phyloP scores from a whole-genome alignment of 495 filamentous ascomycete genomes.

The Penicillium atrosanguineum region DNA sequence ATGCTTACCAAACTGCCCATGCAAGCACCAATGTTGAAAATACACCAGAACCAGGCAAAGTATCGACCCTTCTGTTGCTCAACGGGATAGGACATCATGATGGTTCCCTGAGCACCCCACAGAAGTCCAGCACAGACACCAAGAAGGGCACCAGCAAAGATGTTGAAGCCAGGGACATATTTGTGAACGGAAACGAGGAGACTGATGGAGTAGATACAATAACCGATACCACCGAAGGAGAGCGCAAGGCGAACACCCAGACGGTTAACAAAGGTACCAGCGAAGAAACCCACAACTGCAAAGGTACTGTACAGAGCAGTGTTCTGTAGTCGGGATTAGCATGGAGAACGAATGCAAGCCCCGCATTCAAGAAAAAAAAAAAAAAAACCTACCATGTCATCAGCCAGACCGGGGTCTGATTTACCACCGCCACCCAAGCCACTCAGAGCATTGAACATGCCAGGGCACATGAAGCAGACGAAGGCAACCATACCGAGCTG shows the following conservation, averaged over 20 bases:
- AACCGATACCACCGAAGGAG: slow-evolving; percentile 46
- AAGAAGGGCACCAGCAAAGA: slow-evolving; percentile 56
- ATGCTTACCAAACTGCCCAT: slow-evolving; percentile 45
- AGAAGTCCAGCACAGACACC: slow-evolving; percentile 49
- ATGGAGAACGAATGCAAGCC: not conserved
- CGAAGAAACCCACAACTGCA: slow-evolving; percentile 52
- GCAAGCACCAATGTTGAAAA: slow-evolving; percentile 53
- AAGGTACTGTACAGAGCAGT: slow-evolving; percentile 64
- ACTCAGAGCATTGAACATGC: slow-evolving; percentile 70
- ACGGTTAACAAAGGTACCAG: slow-evolving; percentile 49
- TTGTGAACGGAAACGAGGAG: slow-evolving; percentile 65
- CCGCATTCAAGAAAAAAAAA: not conserved
- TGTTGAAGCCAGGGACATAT: slow-evolving; percentile 68
- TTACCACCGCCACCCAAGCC: slow-evolving; percentile 55
- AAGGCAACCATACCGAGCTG: slow-evolving; percentile 48
- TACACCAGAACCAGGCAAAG: slow-evolving; percentile 53
- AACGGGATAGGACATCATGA: slow-evolving; percentile 53
- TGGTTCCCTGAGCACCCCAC: slow-evolving; percentile 52
- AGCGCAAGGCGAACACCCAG: slow-evolving; percentile 43
- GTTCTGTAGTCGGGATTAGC: slow-evolving; percentile 18
- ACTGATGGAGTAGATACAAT: slow-evolving; percentile 44
- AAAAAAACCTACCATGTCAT: slow-evolving; percentile 32
- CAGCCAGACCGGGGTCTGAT: slow-evolving; percentile 36
- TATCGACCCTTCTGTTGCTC: slow-evolving; percentile 49
- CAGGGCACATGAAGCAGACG: slow-evolving; percentile 84